phyloP scores from a whole-genome alignment of 768 basidiomycete genomes.

The Tylopilus plumbeoviolaceoides region DNA sequence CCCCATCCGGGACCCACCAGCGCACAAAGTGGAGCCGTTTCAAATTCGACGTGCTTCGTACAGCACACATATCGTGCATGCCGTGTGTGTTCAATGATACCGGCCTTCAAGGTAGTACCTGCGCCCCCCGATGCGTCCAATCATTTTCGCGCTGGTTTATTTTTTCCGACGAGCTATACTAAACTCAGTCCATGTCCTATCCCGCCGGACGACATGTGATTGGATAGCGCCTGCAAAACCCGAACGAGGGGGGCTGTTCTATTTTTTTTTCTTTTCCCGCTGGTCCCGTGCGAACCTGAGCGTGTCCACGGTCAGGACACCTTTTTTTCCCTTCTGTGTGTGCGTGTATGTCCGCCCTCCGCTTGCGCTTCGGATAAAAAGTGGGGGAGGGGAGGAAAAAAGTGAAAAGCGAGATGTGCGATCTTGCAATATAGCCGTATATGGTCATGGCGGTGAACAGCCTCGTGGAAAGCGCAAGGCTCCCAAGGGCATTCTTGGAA shows the following conservation, averaged over 20 bases:
- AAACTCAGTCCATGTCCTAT: not conserved
- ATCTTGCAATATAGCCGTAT: slow-evolving; percentile 23
- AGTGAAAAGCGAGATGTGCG: slow-evolving; percentile 3
- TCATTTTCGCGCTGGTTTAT: no score
- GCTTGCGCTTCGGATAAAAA: slow-evolving; percentile 2
- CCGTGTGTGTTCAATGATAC: not conserved
- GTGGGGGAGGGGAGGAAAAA: not conserved
- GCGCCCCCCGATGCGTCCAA: no score
- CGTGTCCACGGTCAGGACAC: slow-evolving; percentile 6
- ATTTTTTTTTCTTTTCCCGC: not conserved
- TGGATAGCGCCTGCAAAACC: not conserved
- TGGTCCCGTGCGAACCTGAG: slow-evolving; percentile 13
- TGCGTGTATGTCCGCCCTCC: not conserved
- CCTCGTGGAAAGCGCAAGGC: slow-evolving; percentile 32
- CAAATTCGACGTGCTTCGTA: slow-evolving; percentile 14
- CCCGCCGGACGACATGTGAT: not conserved
- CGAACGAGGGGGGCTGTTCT: no score
- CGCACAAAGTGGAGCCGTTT: slow-evolving; percentile 22
- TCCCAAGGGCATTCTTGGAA: not conserved
- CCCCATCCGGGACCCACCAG: not conserved
- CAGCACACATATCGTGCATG: not conserved
- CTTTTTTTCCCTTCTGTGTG: not conserved
- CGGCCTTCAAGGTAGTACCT: no score
- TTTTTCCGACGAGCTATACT: no score
- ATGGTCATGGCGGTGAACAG: slow-evolving; percentile 7